Base-by-base conservation (phyloP, 208 protist species). In the Trypanosoma melophagium region DNA sequence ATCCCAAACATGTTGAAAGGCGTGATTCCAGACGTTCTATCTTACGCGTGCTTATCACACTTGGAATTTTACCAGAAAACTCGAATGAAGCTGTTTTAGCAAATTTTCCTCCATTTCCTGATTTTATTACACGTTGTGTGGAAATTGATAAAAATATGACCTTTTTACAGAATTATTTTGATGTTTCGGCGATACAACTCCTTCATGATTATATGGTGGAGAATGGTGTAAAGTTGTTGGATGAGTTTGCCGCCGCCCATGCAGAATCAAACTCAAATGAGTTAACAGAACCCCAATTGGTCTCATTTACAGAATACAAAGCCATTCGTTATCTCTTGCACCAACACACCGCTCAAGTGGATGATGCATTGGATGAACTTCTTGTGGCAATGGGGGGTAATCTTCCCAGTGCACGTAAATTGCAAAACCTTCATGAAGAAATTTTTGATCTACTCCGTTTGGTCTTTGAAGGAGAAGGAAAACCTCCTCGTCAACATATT, bases 291-390 rank as follows among this genome's bases (percentile, higher is more conserved):
- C 61, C 72, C 9, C 58, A 83, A 21, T 67, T 88, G 35, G 62
- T 90, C 49, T 63, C 74, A 44, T 64, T 66, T 22, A 81, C 86
- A 7, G 84, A 85, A 19, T 94, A 90, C 60, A 71, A 74, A 38
- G 87, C 86, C 13, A 92, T 87, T 12, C 80, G 83, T 55, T 96
- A 91, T 68, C 79, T 96, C 41, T 94, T 94, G 64, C 75, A 66
- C 70, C 87, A 90, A 71, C 90, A 96, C 78, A 93, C 79, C 2
- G 45, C 75, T 21, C 85, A 96, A 62, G 87, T 93, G 4, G 86
- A 94, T 50, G 40, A 76, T n/a, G 87, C 85, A 16, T 74, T 93
- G 54, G 76, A 71, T 35, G 83, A 90, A 66, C 73, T 96, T 47
- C 78, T 85, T 62, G 79, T 84, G 50, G 66, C 55, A 45, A 86